Conservation (phyloP, 2,329 filamentous ascomycete species). For the Anisogramma anomala region DNA sequence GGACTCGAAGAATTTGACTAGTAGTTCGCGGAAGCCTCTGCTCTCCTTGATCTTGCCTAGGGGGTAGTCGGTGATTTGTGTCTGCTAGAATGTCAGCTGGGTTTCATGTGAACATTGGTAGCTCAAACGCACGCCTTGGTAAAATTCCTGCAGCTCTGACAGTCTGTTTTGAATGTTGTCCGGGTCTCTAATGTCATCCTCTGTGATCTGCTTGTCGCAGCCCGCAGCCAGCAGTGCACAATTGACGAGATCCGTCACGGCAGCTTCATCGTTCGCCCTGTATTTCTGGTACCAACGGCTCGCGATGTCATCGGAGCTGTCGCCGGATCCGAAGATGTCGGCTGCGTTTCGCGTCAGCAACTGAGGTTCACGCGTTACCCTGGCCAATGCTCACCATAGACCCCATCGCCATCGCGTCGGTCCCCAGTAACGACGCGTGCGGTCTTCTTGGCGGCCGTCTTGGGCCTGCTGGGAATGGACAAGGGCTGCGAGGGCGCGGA, state of each 20-base stretch:
- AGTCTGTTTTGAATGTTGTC: constrained; percentile 74
- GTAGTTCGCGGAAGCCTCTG: constrained; percentile 63
- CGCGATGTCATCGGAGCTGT: constrained; percentile 44
- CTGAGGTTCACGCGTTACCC: background rate
- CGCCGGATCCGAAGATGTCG: constrained; percentile 51
- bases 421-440: constrained; percentile 38
- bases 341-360: constrained; percentile 30
- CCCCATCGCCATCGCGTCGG: constrained; percentile 38
- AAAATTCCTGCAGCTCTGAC: constrained; percentile 76
- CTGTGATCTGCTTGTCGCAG: constrained; percentile 65
- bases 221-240: constrained; percentile 62
- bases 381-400: constrained; percentile 38
- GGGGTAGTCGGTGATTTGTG: constrained; percentile 82
- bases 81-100: constrained; percentile 27
- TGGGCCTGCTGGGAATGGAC: constrained; percentile 38
- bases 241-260: constrained; percentile 53
- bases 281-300: constrained; percentile 50
- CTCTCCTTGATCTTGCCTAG: constrained; percentile 69
- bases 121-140: constrained; percentile 54
- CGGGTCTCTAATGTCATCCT: constrained; percentile 76
- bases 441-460: constrained; percentile 45
- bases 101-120: background rate
- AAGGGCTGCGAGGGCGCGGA: constrained; percentile 29
- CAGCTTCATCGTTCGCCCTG: constrained; percentile 38
- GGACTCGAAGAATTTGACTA: constrained; percentile 68